Conservation (phyloP, 177 flowering plant genomes). For the Vitis hybrid region DNA sequence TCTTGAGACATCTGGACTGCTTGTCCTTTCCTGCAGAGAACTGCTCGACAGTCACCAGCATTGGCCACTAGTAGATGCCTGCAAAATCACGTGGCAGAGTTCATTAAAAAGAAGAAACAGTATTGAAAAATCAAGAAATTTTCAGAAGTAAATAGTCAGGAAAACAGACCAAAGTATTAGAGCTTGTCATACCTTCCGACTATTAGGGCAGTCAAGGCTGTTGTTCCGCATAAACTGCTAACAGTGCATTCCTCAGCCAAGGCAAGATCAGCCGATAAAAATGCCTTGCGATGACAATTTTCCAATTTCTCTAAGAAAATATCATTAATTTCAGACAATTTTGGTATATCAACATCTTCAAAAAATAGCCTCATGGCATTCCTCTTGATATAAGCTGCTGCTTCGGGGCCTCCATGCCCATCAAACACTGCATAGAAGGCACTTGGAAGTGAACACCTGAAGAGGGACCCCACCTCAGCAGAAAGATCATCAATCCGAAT, state of each 20-base stretch:
- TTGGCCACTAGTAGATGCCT: constrained; percentile 49
- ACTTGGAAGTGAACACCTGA: constrained; percentile 48
- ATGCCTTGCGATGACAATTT: constrained; percentile 43
- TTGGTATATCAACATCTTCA: constrained; percentile 47
- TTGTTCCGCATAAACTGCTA: constrained; percentile 55
- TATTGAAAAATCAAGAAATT: neutral
- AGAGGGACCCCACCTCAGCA: constrained; percentile 44
- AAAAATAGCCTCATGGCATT: constrained; percentile 57
- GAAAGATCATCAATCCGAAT: constrained; percentile 76
- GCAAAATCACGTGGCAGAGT: constrained; percentile 5
- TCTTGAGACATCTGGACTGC: constrained; percentile 63
- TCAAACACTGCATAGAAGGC: constrained; percentile 67
- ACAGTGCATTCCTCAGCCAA: constrained; percentile 51
- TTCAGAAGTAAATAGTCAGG: too few species aligned
- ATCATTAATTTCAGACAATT: constrained; percentile 31
- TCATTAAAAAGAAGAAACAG: neutral
- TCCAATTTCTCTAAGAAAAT: constrained; percentile 40
- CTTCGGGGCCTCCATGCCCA: constrained; percentile 71
- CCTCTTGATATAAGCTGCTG: constrained; percentile 49
- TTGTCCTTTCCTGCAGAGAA: constrained; percentile 54
- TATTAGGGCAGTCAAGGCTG: constrained; percentile 59
- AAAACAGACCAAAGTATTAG: too few species aligned
- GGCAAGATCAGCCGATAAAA: constrained; percentile 52
- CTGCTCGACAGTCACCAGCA: constrained; percentile 74
- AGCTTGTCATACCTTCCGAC: constrained; percentile 36